These are phyloP conservation scores for Tricladium varicosporioides DNA, from an alignment of 2,329 filamentous ascomycete species.

Conservation along the genomic window DNA sequence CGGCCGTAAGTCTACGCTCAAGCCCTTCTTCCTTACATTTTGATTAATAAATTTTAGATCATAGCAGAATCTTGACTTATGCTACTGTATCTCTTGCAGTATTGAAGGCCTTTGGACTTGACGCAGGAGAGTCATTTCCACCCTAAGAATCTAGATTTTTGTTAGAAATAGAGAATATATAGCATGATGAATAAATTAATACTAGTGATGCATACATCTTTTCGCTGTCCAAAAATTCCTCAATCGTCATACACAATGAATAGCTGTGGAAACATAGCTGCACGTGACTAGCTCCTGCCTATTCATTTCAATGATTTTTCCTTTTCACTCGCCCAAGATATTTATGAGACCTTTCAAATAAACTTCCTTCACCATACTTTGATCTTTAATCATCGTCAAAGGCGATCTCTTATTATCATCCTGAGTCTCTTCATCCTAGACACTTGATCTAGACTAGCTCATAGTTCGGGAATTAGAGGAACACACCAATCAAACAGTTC, in stretches of 20 bases:
- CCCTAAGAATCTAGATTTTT: slow-evolving; percentile 1
- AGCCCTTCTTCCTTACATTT: background rate
- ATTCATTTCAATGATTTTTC: no score
- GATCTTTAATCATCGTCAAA: no score
- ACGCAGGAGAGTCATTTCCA: slow-evolving; percentile 29
- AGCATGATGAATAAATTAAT: background rate
- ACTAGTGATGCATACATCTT: background rate
- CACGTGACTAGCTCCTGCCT: no score
- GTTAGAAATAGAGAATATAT: background rate
- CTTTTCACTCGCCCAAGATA: no score
- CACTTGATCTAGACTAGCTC: no score
- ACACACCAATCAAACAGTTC: background rate
- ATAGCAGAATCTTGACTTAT: slow-evolving; percentile 68
- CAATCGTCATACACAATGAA: no score
- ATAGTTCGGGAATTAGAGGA: background rate
- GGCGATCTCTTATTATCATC: no score
- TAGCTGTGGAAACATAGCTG: no score
- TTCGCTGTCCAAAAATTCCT: background rate
- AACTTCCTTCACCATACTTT: no score
- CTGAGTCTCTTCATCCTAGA: no score
- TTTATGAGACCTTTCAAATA: no score
- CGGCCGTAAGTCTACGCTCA: slow-evolving; percentile 28
- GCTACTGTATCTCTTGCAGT: slow-evolving; percentile 63
- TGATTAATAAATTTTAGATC: slow-evolving; percentile 46
- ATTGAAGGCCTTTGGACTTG: slow-evolving; percentile 59